These are phyloP conservation scores for Colletotrichum neosansevieriae DNA, from an alignment of 2,329 filamentous ascomycete species.

Conservation along the genomic window DNA sequence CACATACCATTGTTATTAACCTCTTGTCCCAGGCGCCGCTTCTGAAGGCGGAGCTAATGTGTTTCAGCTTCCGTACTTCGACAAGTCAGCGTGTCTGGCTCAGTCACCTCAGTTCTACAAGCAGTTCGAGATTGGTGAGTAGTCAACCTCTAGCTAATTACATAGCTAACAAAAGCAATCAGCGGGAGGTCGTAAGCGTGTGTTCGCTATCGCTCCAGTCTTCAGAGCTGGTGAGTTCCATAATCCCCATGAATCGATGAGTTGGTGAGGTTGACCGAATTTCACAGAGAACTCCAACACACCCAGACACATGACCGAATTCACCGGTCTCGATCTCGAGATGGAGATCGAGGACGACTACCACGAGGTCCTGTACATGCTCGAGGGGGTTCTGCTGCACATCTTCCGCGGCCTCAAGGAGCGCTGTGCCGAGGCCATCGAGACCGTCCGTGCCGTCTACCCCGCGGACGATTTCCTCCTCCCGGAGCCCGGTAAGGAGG, in stretches of 20 bases:
- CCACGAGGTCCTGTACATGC: slow-evolving; percentile 35
- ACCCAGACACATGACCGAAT: slow-evolving; percentile 87
- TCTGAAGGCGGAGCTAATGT: slow-evolving; percentile 95
- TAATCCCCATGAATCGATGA: too few species aligned
- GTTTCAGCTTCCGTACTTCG: slow-evolving; percentile 92
- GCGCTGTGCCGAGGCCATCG: slow-evolving; percentile 78
- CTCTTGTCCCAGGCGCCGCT: slow-evolving; percentile 63
- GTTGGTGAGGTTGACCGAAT: too few species aligned
- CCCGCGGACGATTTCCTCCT: slow-evolving; percentile 83
- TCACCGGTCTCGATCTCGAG: slow-evolving; percentile 89
- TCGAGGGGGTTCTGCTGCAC: slow-evolving; percentile 30
- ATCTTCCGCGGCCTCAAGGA: slow-evolving; percentile 47
- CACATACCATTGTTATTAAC: too few species aligned
- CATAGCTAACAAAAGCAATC: too few species aligned
- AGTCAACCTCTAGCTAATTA: slow-evolving; percentile 44
- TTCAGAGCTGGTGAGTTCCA: slow-evolving; percentile 76
- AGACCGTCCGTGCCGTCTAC: slow-evolving; percentile 78
- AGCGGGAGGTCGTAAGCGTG: slow-evolving; percentile 46
- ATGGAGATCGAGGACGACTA: slow-evolving; percentile 89
- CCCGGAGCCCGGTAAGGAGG: slow-evolving; percentile 78
- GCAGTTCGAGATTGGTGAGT: slow-evolving; percentile 86
- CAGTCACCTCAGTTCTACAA: slow-evolving; percentile 90
- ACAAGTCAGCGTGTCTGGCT: slow-evolving; percentile 81
- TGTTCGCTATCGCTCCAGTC: slow-evolving; percentile 83
- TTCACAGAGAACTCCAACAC: slow-evolving; percentile 76